Evolutionary conservation across 192 early-diverging fungal species (phyloP), one percentile per base, ranked within the genome.

Genomic region (Umbelopsis sp.): DNA sequence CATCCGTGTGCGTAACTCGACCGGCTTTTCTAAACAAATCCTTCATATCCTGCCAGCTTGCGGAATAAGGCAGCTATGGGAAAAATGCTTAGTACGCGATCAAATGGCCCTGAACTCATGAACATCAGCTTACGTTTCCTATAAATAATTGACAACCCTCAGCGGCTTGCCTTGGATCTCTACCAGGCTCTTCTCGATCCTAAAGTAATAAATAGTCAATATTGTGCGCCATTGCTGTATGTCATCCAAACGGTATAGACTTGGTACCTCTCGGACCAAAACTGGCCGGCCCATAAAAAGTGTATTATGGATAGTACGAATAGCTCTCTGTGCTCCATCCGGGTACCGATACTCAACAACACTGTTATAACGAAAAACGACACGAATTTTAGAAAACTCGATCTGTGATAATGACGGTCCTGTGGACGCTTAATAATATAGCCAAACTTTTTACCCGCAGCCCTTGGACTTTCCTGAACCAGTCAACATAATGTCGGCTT

Each of bases 31-130:
- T 84, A 80, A 94, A 95, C 46, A 94, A 71, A 75, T 93, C 92
- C 68, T 95, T 95, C 77, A 95, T 53, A 66, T 95, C 93, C 78
- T 95, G 91, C 93, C 93, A 94, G 35, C 86, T 88, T 45, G 92
- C 86, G 33, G 85, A 81, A 73, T 86, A 91, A 7, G 94, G 93
- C 2, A 95, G 76, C 94, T 94, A 73, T 45, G n/a, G n/a, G 21
- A 21, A 13, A 33, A 33, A 37, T 23, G 22, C 47, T 35, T 16
- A 44, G 52, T 18, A 25, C 9, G n/a, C 22, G 4, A 16, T 64
- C 15, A 21, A 35, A 49, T 27, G 46, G 16, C 11, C 37, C 37
- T 41, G 37, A 30, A 6, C 37, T 47, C 20, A 71, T 27, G 15
- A 20, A 44, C n/a, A 64, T 22, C 18, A 4, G 75, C 79, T 71